These are phyloP conservation scores for Globisporangium polare DNA, from an alignment of 352 stramenopile genomes.

Conservation along the genomic window DNA sequence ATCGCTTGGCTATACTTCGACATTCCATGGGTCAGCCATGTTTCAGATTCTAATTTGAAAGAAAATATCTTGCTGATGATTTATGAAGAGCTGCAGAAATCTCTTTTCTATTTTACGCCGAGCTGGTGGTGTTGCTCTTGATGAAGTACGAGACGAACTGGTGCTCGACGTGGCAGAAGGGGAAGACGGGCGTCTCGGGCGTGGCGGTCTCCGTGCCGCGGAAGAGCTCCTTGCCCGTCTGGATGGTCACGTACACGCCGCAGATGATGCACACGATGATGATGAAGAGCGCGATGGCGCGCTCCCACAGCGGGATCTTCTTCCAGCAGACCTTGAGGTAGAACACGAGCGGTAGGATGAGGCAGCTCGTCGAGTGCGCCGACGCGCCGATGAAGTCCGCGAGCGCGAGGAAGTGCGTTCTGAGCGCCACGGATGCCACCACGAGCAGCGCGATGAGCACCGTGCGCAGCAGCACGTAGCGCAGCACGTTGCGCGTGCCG, in stretches of 20 bases:
- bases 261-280: constrained; percentile 21
- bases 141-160: constrained; percentile 18
- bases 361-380: constrained; percentile 21
- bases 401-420: constrained; percentile 21
- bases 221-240: constrained; percentile 20
- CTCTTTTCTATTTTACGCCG: neutral
- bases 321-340: constrained; percentile 30
- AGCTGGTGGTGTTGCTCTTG: constrained; percentile 2
- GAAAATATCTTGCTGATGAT: neutral
- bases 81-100: neutral
- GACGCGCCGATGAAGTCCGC: constrained; percentile 29
- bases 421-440: constrained; percentile 14
- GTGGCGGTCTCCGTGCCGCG: neutral
- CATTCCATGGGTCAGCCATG: no score
- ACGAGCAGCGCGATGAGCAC: constrained; percentile 21
- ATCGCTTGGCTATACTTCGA: no score
- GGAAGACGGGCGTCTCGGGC: constrained; percentile 17
- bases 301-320: constrained; percentile 22
- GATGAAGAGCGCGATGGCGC: constrained; percentile 15
- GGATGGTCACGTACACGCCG: constrained; percentile 22
- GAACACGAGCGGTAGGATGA: constrained; percentile 30
- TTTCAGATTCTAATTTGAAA: no score
- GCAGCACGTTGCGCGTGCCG: constrained; percentile 16
- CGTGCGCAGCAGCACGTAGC: constrained; percentile 21
- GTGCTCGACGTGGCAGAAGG: constrained; percentile 16